Evolutionary conservation across 805 yeast genomes (phyloP).

Genomic region (Lachancea mirantina): DNA sequence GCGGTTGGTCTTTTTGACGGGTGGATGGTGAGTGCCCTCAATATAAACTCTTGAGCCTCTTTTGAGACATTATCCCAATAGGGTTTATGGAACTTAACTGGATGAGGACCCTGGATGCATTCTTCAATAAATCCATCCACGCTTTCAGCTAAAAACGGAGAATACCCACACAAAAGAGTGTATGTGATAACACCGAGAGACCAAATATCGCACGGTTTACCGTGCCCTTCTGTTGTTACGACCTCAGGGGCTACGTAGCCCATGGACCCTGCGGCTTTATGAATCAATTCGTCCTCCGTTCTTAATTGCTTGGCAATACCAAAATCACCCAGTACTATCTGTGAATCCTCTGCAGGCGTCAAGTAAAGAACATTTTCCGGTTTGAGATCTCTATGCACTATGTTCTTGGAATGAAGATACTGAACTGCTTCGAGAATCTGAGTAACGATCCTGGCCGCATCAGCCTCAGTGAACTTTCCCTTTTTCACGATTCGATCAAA

Average conservation of each 20-base stretch:
- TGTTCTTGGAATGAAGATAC: conserved; percentile 67
- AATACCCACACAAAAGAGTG: conserved; percentile 84
- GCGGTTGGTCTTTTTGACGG: conserved; percentile 68
- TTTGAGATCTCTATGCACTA: conserved; percentile 90
- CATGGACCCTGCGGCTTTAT: conserved; percentile 79
- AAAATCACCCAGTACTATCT: conserved; percentile 85
- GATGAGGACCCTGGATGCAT: conserved; percentile 57
- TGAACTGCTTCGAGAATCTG: conserved; percentile 73
- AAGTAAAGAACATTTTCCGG: conserved; percentile 87
- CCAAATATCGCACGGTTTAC: conserved; percentile 96
- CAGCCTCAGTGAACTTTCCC: conserved; percentile 83
- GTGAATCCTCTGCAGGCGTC: conserved; percentile 49
- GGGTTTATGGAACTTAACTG: conserved; percentile 77
- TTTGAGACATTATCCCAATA: conserved; percentile 79
- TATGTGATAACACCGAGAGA: conserved; percentile 89
- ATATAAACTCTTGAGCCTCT: conserved; percentile 75
- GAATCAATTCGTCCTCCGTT: conserved; percentile 52
- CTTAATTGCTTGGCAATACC: conserved; percentile 83
- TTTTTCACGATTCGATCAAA: conserved; percentile 76
- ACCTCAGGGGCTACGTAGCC: conserved; percentile 98
- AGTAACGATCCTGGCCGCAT: conserved; percentile 67
- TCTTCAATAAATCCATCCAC: conserved; percentile 76
- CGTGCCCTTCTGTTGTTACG: conserved; percentile 74
- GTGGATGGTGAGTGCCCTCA: conserved; percentile 59
- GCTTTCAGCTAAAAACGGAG: conserved; percentile 83